phyloP scores from a whole-genome alignment of 768 basidiomycete species.

The Rhizopogon vesiculosus region DNA sequence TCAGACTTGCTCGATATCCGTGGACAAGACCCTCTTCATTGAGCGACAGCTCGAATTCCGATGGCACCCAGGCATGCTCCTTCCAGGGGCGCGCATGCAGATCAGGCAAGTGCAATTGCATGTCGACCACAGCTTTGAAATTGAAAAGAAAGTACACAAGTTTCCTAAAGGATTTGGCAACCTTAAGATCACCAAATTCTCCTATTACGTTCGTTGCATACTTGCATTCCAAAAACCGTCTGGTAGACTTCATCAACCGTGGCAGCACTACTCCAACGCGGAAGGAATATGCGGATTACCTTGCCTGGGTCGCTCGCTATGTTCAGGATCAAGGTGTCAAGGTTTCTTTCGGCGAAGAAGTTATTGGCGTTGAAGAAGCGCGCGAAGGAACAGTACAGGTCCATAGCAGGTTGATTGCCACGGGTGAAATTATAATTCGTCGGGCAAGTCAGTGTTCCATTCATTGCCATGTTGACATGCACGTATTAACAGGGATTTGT shows the following conservation, averaged over 20 bases:
- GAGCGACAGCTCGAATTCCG: slow-evolving; percentile 43
- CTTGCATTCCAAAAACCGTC: slow-evolving; percentile 43
- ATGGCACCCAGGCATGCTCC: slow-evolving; percentile 56
- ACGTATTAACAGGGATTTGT: background rate
- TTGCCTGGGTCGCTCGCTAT: slow-evolving; percentile 44
- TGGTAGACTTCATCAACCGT: slow-evolving; percentile 50
- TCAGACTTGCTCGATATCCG: slow-evolving; percentile 14
- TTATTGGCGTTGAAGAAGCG: slow-evolving; percentile 33
- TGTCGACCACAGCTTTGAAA: background rate
- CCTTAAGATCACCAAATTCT: slow-evolving; percentile 45
- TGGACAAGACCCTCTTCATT: slow-evolving; percentile 37
- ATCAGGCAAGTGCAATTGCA: slow-evolving; percentile 33
- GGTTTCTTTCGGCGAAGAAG: slow-evolving; percentile 42
- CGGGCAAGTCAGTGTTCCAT: slow-evolving; percentile 32
- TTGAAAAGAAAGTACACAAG: slow-evolving; percentile 19
- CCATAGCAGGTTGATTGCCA: slow-evolving; percentile 29
- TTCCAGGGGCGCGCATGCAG: slow-evolving; percentile 49
- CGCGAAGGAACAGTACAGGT: slow-evolving; percentile 33
- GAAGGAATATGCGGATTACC: slow-evolving; percentile 51
- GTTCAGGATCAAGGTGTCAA: slow-evolving; percentile 39
- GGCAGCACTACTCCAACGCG: slow-evolving; percentile 47
- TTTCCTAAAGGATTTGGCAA: slow-evolving; percentile 52
- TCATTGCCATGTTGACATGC: background rate
- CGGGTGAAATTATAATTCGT: slow-evolving; percentile 29
- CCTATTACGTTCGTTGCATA: slow-evolving; percentile 50